These are phyloP conservation scores for Phoma herbarum DNA, from an alignment of 2,329 filamentous ascomycete genomes.

Conservation along the genomic window DNA sequence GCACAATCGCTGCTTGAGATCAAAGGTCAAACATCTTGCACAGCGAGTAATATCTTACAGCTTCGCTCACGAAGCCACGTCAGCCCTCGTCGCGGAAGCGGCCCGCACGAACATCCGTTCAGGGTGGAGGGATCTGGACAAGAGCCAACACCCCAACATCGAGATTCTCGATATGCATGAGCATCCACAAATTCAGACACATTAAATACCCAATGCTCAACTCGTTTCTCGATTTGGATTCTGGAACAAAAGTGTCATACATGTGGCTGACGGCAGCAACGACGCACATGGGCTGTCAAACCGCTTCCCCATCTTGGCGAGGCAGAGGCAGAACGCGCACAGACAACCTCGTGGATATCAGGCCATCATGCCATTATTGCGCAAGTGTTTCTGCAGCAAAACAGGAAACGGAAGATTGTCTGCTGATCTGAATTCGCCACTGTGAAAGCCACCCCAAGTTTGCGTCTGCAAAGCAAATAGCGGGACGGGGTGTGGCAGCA, in stretches of 20 bases:
- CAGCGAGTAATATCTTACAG: not conserved
- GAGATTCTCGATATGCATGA: conserved; percentile 6
- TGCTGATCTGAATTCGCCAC: conserved; percentile 18
- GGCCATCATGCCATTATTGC: conserved; percentile 14
- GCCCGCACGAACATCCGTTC: conserved; percentile 9
- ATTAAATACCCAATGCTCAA: conserved; percentile 5
- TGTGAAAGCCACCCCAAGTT: conserved; percentile 6
- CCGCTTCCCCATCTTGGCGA: conserved; percentile 25
- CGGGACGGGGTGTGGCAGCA: conserved; percentile 4
- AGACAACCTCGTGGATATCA: conserved; percentile 9
- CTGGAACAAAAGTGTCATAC: not conserved
- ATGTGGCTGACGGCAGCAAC: not conserved
- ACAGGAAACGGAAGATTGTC: conserved; percentile 4
- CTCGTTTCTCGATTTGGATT: not conserved
- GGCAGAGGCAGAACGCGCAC: conserved; percentile 11
- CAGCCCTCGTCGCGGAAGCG: conserved; percentile 20
- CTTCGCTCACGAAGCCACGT: conserved; percentile 5
- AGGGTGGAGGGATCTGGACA: conserved; percentile 6
- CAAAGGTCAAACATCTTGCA: not conserved
- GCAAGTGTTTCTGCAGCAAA: conserved; percentile 7
- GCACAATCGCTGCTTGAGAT: not conserved
- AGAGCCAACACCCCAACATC: not conserved
- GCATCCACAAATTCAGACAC: not conserved
- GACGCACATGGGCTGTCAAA: conserved; percentile 3
- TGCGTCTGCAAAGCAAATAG: conserved; percentile 9